A percentile compares a stretch with the other conserved stretches of the same genome.
Evolutionary conservation across 306 rosid species (phyloP).

Genomic region (Amphicarpaea edgeworthii): DNA sequence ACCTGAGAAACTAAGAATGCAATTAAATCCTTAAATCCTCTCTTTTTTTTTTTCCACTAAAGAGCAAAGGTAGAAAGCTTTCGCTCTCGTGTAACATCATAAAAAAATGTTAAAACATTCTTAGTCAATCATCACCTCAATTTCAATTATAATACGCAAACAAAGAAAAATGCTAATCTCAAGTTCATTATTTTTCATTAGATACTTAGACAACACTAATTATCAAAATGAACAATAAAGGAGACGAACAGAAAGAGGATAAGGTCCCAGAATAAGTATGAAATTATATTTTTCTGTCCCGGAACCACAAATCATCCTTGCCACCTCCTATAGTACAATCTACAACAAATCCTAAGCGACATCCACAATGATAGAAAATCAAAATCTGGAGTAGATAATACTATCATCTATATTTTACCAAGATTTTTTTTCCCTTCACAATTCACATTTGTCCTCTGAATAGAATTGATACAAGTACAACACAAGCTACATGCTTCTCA

Average conservation of each 20-base stretch:
- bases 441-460: conserved; percentile 1
- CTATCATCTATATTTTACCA: conserved; percentile 41
- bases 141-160: background rate
- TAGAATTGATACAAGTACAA: conserved; percentile 39
- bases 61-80: no score
- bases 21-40: no score
- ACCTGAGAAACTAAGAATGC: no score
- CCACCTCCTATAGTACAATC: conserved; percentile 38
- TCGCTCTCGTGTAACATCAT: no score
- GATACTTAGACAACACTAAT: background rate
- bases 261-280: conserved; percentile 15
- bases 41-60: no score
- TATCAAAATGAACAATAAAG: conserved; percentile 1
- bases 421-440: conserved; percentile 37
- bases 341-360: conserved; percentile 41
- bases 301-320: conserved; percentile 17
- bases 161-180: background rate
- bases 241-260: background rate
- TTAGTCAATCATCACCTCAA: background rate
- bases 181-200: background rate
- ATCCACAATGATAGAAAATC: conserved; percentile 27
- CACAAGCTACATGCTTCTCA: conserved; percentile 51
- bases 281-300: background rate
- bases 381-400: conserved; percentile 35
- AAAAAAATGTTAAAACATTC: background rate